Evolutionary conservation across 2,329 filamentous ascomycete genomes (phyloP).

Genomic region (Colletotrichum paranaense): DNA sequence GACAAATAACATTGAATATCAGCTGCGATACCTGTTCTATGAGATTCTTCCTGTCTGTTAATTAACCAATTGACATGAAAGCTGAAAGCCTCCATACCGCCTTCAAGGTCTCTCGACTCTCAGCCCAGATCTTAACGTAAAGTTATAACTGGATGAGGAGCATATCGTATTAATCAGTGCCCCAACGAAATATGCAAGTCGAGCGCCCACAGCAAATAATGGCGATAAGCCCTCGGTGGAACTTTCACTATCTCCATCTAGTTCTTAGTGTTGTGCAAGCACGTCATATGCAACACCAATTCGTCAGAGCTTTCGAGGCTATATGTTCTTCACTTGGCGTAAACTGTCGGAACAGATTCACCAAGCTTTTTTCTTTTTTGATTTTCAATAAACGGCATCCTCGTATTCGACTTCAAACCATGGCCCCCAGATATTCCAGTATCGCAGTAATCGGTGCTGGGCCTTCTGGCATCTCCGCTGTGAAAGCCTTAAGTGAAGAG

Average conservation of each 20-base stretch:
- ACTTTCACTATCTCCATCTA: background rate
- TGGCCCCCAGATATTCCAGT: slow-evolving; percentile 30
- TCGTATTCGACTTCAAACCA: background rate
- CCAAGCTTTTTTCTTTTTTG: background rate
- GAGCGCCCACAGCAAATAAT: no score
- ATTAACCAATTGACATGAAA: no score
- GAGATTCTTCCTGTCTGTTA: no score
- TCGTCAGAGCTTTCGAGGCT: background rate
- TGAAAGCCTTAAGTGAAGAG: slow-evolving; percentile 68
- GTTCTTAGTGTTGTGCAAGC: background rate
- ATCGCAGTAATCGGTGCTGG: slow-evolving; percentile 69
- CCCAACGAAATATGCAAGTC: background rate
- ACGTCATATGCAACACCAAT: slow-evolving; percentile 6
- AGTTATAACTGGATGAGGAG: no score
- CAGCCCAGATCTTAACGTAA: no score
- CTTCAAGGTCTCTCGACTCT: no score
- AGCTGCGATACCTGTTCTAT: no score
- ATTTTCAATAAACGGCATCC: background rate
- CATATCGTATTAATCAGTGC: background rate
- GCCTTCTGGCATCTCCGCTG: slow-evolving; percentile 67
- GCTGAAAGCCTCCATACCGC: no score
- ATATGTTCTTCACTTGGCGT: background rate
- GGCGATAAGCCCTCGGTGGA: background rate
- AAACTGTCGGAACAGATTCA: no score
- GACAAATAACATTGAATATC: background rate